Percentiles rank a stretch among this genome's conserved stretches.
These are phyloP conservation scores for Talaromyces rugulosus DNA, from an alignment of 2,329 filamentous ascomycete species.

Conservation along the genomic window DNA sequence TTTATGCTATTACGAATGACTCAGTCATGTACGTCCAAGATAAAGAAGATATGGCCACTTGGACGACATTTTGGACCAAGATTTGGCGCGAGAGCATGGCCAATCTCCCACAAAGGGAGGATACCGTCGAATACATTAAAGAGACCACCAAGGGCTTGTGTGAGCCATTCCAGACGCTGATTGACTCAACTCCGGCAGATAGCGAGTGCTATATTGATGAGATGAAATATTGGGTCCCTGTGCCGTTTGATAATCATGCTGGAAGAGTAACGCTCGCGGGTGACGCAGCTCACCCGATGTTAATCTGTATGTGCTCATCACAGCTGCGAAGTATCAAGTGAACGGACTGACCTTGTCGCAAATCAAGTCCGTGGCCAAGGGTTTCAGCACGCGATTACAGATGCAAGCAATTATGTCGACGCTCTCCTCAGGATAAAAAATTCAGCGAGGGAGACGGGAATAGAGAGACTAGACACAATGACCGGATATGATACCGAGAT, in stretches of 20 bases:
- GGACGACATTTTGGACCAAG: conserved; percentile 12
- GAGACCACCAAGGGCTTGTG: conserved; percentile 4
- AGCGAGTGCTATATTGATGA: conserved; percentile 9
- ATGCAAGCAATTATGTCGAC: conserved; percentile 8
- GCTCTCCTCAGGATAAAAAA: neutral
- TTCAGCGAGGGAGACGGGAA: neutral
- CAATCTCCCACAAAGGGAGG: neutral
- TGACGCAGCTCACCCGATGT: conserved; percentile 10
- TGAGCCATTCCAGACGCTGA: conserved; percentile 8
- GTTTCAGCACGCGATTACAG: conserved; percentile 9
- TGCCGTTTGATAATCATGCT: conserved; percentile 5
- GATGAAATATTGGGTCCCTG: conserved; percentile 11
- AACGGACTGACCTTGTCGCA: neutral
- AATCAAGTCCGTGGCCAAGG: conserved; percentile 7
- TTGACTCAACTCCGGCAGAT: conserved; percentile 4
- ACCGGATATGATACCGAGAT: conserved; percentile 7
- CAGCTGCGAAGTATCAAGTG: neutral
- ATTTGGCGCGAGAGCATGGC: conserved; percentile 6
- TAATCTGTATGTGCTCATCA: conserved; percentile 6
- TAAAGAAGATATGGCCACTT: conserved; percentile 6
- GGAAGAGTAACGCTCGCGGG: conserved; percentile 7
- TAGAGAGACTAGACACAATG: neutral
- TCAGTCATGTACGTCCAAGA: conserved; percentile 6
- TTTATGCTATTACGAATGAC: neutral
- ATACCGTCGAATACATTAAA: conserved; percentile 4